A percentile compares a stretch with the other conserved stretches of the same genome.
Conservation (phyloP, 345 rosid species). For the Linum trigynum region DNA sequence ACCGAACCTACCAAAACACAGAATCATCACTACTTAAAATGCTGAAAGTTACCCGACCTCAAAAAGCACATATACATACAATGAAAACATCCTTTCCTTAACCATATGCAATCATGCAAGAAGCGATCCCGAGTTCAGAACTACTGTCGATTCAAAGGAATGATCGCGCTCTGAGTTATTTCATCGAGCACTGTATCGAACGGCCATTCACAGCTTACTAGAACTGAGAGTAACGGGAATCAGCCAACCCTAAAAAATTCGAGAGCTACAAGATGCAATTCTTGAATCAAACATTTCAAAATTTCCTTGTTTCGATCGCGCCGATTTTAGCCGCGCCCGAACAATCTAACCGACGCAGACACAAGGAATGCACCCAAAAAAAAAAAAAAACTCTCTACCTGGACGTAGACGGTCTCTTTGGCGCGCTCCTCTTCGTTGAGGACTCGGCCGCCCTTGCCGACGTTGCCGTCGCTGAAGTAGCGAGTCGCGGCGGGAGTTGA, state of each 20-base stretch:
- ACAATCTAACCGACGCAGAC: too few relatives aligned
- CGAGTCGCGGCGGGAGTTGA: slow-evolving; percentile 47
- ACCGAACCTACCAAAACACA: neutral
- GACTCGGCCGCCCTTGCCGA: slow-evolving; percentile 61
- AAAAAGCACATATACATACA: too few relatives aligned
- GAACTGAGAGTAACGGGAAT: neutral
- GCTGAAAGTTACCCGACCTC: too few relatives aligned
- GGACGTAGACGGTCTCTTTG: slow-evolving; percentile 60
- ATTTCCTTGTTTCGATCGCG: too few relatives aligned
- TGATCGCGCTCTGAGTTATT: neutral
- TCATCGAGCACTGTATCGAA: neutral
- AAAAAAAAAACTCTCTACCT: slow-evolving; percentile 27
- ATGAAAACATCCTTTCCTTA: neutral
- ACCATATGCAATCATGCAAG: neutral
- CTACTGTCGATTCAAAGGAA: neutral
- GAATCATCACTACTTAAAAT: neutral
- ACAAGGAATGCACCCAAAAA: neutral
- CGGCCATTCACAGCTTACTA: too few relatives aligned
- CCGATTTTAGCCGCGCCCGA: too few relatives aligned
- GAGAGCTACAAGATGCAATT: too few relatives aligned
- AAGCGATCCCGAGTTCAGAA: neutral
- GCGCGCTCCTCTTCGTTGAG: slow-evolving; percentile 87
- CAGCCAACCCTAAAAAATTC: too few relatives aligned
- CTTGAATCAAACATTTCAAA: too few relatives aligned
- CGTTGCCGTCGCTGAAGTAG: slow-evolving; percentile 52